phyloP scores from a whole-genome alignment of 23 red algal species.

The Gracilaria domingensis region DNA sequence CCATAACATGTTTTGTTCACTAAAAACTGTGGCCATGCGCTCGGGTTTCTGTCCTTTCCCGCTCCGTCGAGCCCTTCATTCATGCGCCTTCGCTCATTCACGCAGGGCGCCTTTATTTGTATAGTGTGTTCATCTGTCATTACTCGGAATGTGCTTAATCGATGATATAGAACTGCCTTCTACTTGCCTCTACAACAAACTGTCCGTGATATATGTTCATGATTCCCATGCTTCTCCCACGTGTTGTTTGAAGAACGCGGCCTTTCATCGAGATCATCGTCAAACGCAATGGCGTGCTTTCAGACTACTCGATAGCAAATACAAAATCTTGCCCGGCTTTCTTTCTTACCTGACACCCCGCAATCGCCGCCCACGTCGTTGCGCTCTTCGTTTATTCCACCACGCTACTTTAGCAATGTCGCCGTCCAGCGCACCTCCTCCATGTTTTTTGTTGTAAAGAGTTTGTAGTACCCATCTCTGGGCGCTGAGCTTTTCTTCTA shows the following conservation, averaged over 20 bases:
- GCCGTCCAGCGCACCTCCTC: background rate
- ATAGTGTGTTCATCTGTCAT: too few species aligned
- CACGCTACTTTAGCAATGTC: conserved; percentile 27
- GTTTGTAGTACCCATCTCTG: background rate
- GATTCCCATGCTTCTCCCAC: background rate
- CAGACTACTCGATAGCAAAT: background rate
- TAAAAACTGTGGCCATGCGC: too few species aligned
- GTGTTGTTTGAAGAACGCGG: background rate
- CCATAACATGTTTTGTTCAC: too few species aligned
- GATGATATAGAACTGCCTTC: background rate
- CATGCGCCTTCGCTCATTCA: too few species aligned
- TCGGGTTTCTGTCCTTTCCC: background rate
- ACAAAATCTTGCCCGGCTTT: background rate
- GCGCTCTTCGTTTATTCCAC: conserved; percentile 3
- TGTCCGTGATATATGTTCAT: conserved; percentile 4
- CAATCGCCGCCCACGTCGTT: background rate
- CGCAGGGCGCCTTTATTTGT: too few species aligned
- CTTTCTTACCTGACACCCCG: background rate
- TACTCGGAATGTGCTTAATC: conserved; percentile 19
- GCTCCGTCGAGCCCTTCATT: too few species aligned
- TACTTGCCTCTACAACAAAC: background rate
- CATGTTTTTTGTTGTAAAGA: conserved; percentile 7
- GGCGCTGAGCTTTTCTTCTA: conserved; percentile 33
- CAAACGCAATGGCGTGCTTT: background rate
- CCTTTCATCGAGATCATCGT: background rate